Evolutionary conservation across 192 early-diverging fungal genomes (phyloP), one percentile per base, ranked within the genome.

Genomic region (Physocladia obscura): DNA sequence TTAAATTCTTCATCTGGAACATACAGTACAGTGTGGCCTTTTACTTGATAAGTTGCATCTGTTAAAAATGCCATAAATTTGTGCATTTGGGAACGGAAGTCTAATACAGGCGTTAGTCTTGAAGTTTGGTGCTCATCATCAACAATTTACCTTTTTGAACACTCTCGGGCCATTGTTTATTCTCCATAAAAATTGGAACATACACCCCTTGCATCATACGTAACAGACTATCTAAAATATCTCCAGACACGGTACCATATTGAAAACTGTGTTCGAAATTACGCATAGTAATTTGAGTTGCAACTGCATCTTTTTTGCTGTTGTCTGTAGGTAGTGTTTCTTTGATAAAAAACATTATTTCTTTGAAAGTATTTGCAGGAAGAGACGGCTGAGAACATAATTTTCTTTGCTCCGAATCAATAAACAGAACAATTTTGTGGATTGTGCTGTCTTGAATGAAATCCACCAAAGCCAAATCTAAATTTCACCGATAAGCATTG

Each of bases 1-100:
- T 58, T 22, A 37, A 84, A 64, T 31, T 85, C 74, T 51, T 82
- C 85, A 29, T 62, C 73, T 1, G 85, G 85, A 19, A 87, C 82
- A 57, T 87, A 87, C 49, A 88, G 76, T 2, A 88, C 81, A 2
- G 86, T 88, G 74, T 87, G 81, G 13, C 86, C 86, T 62, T 83
- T 81, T 38, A 81, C 67, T 69, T 88, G 86, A 48, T 52, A 84
- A 8, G 86, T 81, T 13, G 86, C 74, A 62, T 88, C 86, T 4
- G 84, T 87, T 52, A 88, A 64, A 36, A 80, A 77, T 0, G 86
- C 85, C 85, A 87, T 87, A 70, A 87, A 87, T 57, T 87, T 87
- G 58, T 87, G 82, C 59, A 87, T 62, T 49, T 87, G 79, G 51
- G 73, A 80, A 68, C 67, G 82, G 62, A 85, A 85, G 29, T 68